Base-by-base conservation (phyloP, 345 rosid species). In the Noccaea caerulescens region DNA sequence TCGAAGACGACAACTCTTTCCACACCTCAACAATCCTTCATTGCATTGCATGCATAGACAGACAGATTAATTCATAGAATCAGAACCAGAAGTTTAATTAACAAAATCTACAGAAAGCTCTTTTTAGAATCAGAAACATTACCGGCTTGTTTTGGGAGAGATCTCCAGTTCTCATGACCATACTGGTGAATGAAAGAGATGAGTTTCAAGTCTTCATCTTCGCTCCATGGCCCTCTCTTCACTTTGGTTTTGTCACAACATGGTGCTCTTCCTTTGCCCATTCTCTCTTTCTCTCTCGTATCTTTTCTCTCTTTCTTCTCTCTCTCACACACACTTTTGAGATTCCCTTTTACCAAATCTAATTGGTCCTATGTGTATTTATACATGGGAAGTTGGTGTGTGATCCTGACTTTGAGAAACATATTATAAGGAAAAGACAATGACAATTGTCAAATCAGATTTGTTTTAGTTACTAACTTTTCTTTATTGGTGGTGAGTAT, bases 151-250 rank as follows among this genome's bases (percentile, higher is more conserved):
- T 77, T 67, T 0, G 90, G 87, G 41, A 86, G 90, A 56, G 87
- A 84, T 70, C 90, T 74, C 90, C 90, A 86, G 41, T 85, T 86
- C 52, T 82, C 81, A 53, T 83, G 90, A 61, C 90, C 90, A 77
- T 60, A 61, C 39, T 76, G 81, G 56, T 82, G 66, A 44, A 86
- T 82, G 71, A 80, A 73, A 44, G 80, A 74, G 68, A 80, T 75
- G 52, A 86, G 85, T 59, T 73, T 72, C 64, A 80, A 66, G 72
- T 86, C 90, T 84, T 86, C 90, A 36, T 83, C 90, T 10, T 81
- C 66, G 61, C 81, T 86, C 90, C 90, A 86, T 10, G 87, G 90
- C 60, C 90, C 90, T 75, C 85, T 86, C 73, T 84, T 86, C 38
- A 86, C 82, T 50, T 83, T 86, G 77, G 74, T 83, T 73, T 82